Conservation (phyloP, 2,329 filamentous ascomycete species). For the Beauveria bassiana region DNA sequence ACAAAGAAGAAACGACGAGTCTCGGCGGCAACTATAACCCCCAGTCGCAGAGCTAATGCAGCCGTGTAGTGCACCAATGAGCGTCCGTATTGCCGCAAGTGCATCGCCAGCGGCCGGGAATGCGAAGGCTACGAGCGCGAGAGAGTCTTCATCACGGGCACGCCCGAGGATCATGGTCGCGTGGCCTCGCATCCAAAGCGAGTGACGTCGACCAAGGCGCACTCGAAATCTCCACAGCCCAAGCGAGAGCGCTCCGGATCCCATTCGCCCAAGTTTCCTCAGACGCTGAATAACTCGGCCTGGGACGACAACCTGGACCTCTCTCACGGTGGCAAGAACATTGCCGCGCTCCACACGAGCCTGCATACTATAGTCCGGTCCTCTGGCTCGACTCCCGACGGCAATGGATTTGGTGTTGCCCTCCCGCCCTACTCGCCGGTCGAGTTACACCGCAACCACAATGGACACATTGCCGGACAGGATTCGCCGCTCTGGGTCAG, state of each 20-base stretch:
- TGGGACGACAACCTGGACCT: constrained; percentile 42
- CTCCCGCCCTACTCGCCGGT: constrained; percentile 32
- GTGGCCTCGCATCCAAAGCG: constrained; percentile 50
- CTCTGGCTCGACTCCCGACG: constrained; percentile 16
- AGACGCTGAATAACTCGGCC: constrained; percentile 37
- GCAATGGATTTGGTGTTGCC: constrained; percentile 27
- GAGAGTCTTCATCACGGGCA: constrained; percentile 57
- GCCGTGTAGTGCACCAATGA: constrained; percentile 50
- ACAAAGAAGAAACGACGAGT: neutral
- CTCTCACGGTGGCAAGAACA: constrained; percentile 27
- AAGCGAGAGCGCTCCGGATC: constrained; percentile 18
- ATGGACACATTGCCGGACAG: constrained; percentile 21
- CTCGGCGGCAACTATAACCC: too few species aligned
- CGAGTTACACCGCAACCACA: constrained; percentile 26
- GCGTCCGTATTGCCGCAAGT: constrained; percentile 53
- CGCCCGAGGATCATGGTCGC: constrained; percentile 43
- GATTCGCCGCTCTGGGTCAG: constrained; percentile 30
- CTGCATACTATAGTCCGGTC: constrained; percentile 28
- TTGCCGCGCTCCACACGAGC: constrained; percentile 38
- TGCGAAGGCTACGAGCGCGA: constrained; percentile 58
- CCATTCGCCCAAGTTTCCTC: neutral
- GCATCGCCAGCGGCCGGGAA: constrained; percentile 45
- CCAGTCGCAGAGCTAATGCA: neutral
- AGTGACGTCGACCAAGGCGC: constrained; percentile 25
- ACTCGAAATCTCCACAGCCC: constrained; percentile 14